Conservation (phyloP, 495 filamentous ascomycete species). For the Penicillium pancosmium region DNA sequence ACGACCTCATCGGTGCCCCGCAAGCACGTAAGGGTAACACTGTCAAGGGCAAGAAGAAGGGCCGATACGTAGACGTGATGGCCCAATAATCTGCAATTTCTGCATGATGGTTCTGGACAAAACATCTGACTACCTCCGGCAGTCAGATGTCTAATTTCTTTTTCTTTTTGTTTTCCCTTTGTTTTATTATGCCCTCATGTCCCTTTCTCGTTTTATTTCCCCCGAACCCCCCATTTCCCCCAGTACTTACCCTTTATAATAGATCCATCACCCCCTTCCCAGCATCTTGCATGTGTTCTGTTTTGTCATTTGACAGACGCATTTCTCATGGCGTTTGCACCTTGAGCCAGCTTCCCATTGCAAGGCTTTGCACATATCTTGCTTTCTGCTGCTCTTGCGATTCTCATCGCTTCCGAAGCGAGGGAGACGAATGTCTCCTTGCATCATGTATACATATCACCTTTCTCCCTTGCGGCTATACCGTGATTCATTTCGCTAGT, state of each 20-base stretch:
- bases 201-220: slow-evolving; percentile 16
- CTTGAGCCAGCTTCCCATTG: slow-evolving; percentile 21
- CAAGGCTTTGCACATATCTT: slow-evolving; percentile 33
- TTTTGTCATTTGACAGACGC: slow-evolving; percentile 16
- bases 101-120: background rate
- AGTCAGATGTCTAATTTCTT: slow-evolving; percentile 4
- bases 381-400: slow-evolving; percentile 25
- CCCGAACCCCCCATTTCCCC: slow-evolving; percentile 19
- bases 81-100: slow-evolving; percentile 43
- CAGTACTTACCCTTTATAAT: slow-evolving; percentile 24
- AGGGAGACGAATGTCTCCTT: slow-evolving; percentile 25
- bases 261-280: slow-evolving; percentile 11
- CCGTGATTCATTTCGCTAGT: slow-evolving; percentile 12
- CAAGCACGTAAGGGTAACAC: slow-evolving; percentile 65
- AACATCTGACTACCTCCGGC: slow-evolving; percentile 1
- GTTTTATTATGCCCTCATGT: slow-evolving; percentile 30
- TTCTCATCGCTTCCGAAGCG: slow-evolving; percentile 22
- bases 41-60: slow-evolving; percentile 76
- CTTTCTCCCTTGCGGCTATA: slow-evolving; percentile 15
- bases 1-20: slow-evolving; percentile 77
- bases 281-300: slow-evolving; percentile 33
- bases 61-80: slow-evolving; percentile 94
- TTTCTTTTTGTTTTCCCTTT: slow-evolving; percentile 32
- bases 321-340: slow-evolving; percentile 25
- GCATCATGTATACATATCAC: slow-evolving; percentile 38